These are phyloP conservation scores for Phytophthora tubulina DNA, from an alignment of 352 stramenopile genomes.

Conservation along the genomic window DNA sequence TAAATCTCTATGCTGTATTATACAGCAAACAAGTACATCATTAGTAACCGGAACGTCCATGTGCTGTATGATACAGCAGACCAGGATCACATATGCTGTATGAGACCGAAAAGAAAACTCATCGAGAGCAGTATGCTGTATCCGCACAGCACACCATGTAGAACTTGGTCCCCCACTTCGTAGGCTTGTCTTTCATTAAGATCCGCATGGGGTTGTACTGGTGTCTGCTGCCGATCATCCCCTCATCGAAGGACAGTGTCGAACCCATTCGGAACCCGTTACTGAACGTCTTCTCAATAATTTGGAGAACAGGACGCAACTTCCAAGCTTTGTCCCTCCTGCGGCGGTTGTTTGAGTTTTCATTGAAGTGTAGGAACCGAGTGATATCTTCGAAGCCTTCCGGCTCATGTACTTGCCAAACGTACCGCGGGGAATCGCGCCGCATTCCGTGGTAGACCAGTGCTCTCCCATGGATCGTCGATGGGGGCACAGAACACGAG, in stretches of 20 bases:
- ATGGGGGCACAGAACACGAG: neutral
- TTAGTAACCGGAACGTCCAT: too few species aligned
- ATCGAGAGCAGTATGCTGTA: too few species aligned
- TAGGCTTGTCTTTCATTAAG: too few species aligned
- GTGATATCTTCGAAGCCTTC: neutral
- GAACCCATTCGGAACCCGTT: neutral
- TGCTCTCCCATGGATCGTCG: neutral
- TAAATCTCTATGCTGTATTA: too few species aligned
- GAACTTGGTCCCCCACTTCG: too few species aligned
- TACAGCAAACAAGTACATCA: too few species aligned
- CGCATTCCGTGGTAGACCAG: neutral
- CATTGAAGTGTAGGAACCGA: neutral
- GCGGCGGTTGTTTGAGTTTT: neutral
- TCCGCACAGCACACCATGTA: too few species aligned
- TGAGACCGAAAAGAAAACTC: too few species aligned
- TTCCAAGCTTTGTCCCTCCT: neutral
- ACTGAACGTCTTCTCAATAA: neutral
- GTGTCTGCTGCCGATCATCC: neutral
- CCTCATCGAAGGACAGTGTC: neutral
- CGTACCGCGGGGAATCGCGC: neutral
- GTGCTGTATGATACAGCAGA: too few species aligned
- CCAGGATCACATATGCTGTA: too few species aligned
- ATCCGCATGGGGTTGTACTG: neutral
- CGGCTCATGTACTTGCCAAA: neutral
- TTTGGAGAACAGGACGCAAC: neutral